Conservation (phyloP, 2,329 filamentous ascomycete genomes). For the Pyricularia grisea region DNA sequence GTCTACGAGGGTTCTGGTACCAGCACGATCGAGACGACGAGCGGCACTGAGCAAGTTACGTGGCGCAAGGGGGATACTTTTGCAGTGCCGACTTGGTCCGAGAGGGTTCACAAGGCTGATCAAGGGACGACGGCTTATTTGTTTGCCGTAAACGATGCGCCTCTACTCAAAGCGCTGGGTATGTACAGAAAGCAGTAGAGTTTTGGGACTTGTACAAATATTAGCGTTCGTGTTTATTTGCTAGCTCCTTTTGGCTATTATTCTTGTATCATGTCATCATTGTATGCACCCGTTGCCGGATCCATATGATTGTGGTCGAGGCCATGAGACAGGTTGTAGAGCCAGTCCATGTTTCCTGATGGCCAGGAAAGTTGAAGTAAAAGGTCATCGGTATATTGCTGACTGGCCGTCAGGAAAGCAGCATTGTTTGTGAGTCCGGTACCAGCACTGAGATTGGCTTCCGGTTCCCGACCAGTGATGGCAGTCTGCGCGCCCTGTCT, state of each 20-base stretch:
- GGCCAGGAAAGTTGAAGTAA: constrained; percentile 4
- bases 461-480: background rate
- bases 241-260: background rate
- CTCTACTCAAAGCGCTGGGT: constrained; percentile 21
- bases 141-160: constrained; percentile 23
- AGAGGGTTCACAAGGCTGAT: constrained; percentile 33
- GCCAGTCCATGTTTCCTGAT: constrained; percentile 3
- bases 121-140: constrained; percentile 19
- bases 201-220: background rate
- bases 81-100: constrained; percentile 41
- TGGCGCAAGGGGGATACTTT: constrained; percentile 44
- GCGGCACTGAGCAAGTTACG: constrained; percentile 17
- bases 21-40: constrained; percentile 25
- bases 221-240: background rate
- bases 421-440: background rate
- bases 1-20: constrained; percentile 36
- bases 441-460: background rate
- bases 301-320: background rate
- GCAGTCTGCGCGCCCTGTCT: background rate
- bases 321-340: background rate
- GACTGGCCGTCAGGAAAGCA: background rate
- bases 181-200: constrained; percentile 8
- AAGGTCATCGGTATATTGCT: constrained; percentile 1
- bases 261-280: background rate
- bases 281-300: background rate